Base-by-base conservation (phyloP, 2,329 filamentous ascomycete genomes). In the Chalara sp. region DNA sequence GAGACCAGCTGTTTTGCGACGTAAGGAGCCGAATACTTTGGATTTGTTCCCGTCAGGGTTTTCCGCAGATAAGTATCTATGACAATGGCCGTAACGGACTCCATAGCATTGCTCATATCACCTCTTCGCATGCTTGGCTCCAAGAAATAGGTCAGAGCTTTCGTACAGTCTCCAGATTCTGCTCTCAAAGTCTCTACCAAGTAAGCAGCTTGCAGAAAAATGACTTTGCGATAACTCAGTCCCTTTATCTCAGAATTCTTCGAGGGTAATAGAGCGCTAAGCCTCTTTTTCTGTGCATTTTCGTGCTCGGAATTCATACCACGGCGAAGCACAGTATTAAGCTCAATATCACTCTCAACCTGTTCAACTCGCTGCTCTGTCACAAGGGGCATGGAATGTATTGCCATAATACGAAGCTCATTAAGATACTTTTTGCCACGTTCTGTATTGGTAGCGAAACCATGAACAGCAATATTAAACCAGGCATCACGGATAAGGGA, bases 381-480 rank as follows among this genome's bases (percentile, higher is more conserved):
- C 32, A 99, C 86, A 49, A 99, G 72, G 0, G 93, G 87, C 31
- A 87, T 84, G 10, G 91, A 96, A 68, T 96, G 84, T 47, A 89
- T 81, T 1, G 95, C 92, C 65, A 99, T 84, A 35, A 88, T 76
- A 29, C 87, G 83, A 21, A 99, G 76, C 64, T 96, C 90, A 51
- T 85, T 78, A 46, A 83, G 69, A 61, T 95, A 82, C 58, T 81
- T 80, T 64, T 84, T 85, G 13, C 85, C 87, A 49, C 87, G 80
- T 12, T 84, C 79, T 0, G 89, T 92, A 12, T 79, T 79, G 8
- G 86, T 76, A 7, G 84, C 85, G 65, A 97, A 95, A 5, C 91
- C 93, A 66, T 99, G 93, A 1, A 96, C 87, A 28, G 91, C 88
- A 55, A 97, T 89, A 63, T 99, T 99, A 72, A 96, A 97, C 93